A percentile compares a stretch with the other conserved stretches of the same genome.
These are phyloP conservation scores for Capronia americana DNA, from an alignment of 2,329 filamentous ascomycete species.

Conservation along the genomic window DNA sequence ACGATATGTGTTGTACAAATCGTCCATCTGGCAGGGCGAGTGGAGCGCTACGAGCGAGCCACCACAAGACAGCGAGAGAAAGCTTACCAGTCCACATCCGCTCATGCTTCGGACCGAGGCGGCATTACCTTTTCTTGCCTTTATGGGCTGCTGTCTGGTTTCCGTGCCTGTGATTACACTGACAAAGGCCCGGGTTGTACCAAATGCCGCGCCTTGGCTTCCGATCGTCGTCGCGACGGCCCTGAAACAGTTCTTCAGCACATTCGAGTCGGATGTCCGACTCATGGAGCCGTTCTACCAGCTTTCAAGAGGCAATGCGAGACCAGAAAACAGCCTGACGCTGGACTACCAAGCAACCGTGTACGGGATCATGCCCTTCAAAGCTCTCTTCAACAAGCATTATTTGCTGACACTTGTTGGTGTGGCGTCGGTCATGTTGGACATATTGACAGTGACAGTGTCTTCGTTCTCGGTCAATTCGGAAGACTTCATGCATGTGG, in stretches of 20 bases:
- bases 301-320: slow-evolving; percentile 52
- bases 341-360: slow-evolving; percentile 58
- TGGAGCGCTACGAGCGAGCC: slow-evolving; percentile 48
- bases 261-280: slow-evolving; percentile 55
- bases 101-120: slow-evolving; percentile 51
- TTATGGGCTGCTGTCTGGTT: slow-evolving; percentile 48
- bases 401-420: slow-evolving; percentile 55
- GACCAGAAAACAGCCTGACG: slow-evolving; percentile 53
- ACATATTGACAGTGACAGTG: slow-evolving; percentile 57
- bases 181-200: slow-evolving; percentile 47
- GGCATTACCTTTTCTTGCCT: slow-evolving; percentile 51
- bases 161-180: slow-evolving; percentile 54
- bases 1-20: slow-evolving; percentile 58
- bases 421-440: slow-evolving; percentile 52
- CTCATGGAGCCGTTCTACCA: slow-evolving; percentile 58
- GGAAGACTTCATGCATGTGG: slow-evolving; percentile 44
- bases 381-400: slow-evolving; percentile 52
- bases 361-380: slow-evolving; percentile 53
- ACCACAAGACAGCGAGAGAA: slow-evolving; percentile 39
- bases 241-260: slow-evolving; percentile 56
- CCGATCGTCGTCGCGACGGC: slow-evolving; percentile 53
- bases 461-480: slow-evolving; percentile 56
- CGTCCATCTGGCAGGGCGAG: slow-evolving; percentile 59
- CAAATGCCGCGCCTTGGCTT: slow-evolving; percentile 52
- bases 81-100: slow-evolving; percentile 50